Evolutionary conservation across 495 filamentous ascomycete genomes (phyloP).

Genomic region (Viridothelium virens): DNA sequence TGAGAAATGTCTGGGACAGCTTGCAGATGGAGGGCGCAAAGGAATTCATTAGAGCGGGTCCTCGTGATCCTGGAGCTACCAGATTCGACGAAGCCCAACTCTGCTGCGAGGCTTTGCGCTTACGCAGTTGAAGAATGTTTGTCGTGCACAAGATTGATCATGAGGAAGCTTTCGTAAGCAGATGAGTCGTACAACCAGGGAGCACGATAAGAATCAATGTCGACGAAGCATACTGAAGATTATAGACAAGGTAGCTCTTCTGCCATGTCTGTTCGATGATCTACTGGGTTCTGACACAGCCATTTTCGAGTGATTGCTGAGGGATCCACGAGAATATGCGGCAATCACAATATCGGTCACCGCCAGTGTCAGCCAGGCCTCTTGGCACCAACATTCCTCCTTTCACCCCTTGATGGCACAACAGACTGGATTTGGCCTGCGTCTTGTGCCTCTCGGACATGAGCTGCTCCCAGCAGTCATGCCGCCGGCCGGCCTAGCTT

Average conservation of each 20-base stretch:
- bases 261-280: too few relatives aligned
- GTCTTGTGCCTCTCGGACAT: background rate
- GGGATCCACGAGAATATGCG: too few relatives aligned
- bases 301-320: too few relatives aligned
- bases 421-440: too few relatives aligned
- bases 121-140: background rate
- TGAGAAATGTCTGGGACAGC: background rate
- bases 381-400: too few relatives aligned
- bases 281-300: too few relatives aligned
- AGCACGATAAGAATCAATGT: too few relatives aligned
- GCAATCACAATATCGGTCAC: too few relatives aligned
- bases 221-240: too few relatives aligned
- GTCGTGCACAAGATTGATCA: background rate
- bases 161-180: background rate
- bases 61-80: background rate
- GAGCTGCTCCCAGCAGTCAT: background rate
- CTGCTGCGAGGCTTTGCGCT: background rate
- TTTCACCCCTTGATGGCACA: too few relatives aligned
- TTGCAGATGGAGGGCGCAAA: constrained; percentile 5
- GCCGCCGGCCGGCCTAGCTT: background rate
- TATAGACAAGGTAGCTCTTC: too few relatives aligned
- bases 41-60: constrained; percentile 4
- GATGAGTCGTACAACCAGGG: background rate
- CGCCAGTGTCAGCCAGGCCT: too few relatives aligned
- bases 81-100: constrained; percentile 7